Evolutionary conservation across 169 alveolate genomes (phyloP), one percentile per base, ranked within the genome.

Genomic region (Plasmodium knowlesi): DNA sequence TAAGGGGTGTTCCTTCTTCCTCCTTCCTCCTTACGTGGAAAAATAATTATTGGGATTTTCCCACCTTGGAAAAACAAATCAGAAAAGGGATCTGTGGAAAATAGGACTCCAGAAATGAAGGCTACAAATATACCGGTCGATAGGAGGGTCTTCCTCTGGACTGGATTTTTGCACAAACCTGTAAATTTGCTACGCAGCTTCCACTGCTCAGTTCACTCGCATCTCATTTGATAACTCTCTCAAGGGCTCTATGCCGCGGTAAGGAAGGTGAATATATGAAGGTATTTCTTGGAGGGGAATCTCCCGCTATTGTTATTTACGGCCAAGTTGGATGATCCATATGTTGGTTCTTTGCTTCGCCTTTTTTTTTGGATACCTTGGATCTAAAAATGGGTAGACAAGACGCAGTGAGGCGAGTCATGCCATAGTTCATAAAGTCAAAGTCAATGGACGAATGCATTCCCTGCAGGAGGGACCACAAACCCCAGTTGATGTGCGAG

Each of bases 381-480:
- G 83, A 73, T 37, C 93, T 61, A 28, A 89, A 89, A 14, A 79
- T 78, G 5, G 89, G 71, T 14, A 78, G 46, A 19, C 50, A 79
- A 34, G 90, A 76, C n/a, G 94, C 94, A 10, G 94, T 79, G 28
- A 96, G 28, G 28, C 96, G 92, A 43, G 81, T 91, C 80, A 74
- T 53, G 2, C 96, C 96, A 54, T 95, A 96, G 34, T 83, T 91
- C n/a, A 81, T 67, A 71, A 94, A 96, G 54, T 94, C 97, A 82
- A 96, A 84, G 37, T 96, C 98, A 82, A 81, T 70, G 1, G 82
- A 25, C 14, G 98, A 94, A 30, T 61, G 95, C n/a, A 88, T 34
- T 67, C 95, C 95, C 74, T 94, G 97, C 9, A 96, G 61, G 32
- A 95, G 67, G n/a, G 96, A 94, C 98, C 98, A 96, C 22, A 96